Evolutionary conservation across 495 filamentous ascomycete genomes (phyloP).

Genomic region (Daldinia bambusicola): DNA sequence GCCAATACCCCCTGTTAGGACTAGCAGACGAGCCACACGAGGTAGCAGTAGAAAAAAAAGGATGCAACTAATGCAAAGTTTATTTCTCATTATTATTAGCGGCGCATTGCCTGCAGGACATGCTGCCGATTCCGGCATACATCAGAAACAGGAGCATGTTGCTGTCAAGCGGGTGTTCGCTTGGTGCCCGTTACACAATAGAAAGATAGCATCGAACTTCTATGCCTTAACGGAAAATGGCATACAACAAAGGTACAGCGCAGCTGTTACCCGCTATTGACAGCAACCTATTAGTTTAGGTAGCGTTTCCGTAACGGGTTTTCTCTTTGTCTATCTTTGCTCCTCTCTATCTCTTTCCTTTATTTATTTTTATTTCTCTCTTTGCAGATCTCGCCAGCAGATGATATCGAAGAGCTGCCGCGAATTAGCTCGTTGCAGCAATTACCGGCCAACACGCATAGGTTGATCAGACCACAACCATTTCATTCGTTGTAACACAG

Average conservation of each 20-base stretch:
- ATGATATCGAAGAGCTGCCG: slow-evolving; percentile 23
- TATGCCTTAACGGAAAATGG: slow-evolving; percentile 27
- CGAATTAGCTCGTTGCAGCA: slow-evolving; percentile 19
- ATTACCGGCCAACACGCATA: slow-evolving; percentile 22
- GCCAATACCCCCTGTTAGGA: slow-evolving; percentile 22
- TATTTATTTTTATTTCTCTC: no score
- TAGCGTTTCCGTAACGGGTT: slow-evolving; percentile 22
- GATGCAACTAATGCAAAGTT: slow-evolving; percentile 22
- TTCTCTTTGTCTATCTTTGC: not conserved
- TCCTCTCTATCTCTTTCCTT: no score
- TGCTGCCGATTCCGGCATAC: slow-evolving; percentile 33
- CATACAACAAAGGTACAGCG: slow-evolving; percentile 25
- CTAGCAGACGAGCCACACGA: slow-evolving; percentile 25
- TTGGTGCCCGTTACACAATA: slow-evolving; percentile 33
- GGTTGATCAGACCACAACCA: slow-evolving; percentile 16
- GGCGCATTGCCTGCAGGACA: slow-evolving; percentile 17
- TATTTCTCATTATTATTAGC: slow-evolving; percentile 28
- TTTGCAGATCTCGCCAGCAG: slow-evolving; percentile 31
- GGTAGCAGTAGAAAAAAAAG: slow-evolving; percentile 15
- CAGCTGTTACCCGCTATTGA: slow-evolving; percentile 21
- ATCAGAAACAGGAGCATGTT: slow-evolving; percentile 29
- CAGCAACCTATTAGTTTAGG: slow-evolving; percentile 22
- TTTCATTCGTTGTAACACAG: slow-evolving; percentile 24
- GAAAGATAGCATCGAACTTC: slow-evolving; percentile 30
- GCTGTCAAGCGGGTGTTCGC: slow-evolving; percentile 37